Evolutionary conservation across 2,329 filamentous ascomycete species (phyloP), one percentile per base, ranked within the genome.

Genomic region (Talaromyces marneffei): DNA sequence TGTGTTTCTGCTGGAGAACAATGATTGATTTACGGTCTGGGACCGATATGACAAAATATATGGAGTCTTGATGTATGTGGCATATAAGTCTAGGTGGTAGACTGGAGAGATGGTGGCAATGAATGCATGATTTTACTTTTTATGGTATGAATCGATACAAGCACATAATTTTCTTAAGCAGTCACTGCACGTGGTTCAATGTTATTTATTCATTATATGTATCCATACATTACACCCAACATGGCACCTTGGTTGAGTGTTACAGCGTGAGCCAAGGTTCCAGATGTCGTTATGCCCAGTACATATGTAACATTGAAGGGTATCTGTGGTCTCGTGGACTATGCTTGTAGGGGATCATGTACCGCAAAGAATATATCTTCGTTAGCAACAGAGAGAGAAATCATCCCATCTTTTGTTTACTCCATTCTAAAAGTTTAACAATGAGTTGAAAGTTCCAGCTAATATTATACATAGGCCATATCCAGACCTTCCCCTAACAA

Each of bases 31-130:
- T 37, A 39, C 18, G 59, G 65, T 67, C 66, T 68, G 70, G 64
- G 66, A 72, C 66, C 67, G 8, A 25, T 66, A 72, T 70, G 68
- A 73, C 64, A 68, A 66, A 66, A 72, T 69, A 52, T 23, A 40
- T 53, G 40, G 20, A 27, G 40, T 52, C 37, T 40, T 50, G 16
- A 52, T 59, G 33, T 52, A 52, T 59, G 33, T 59, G 42, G 20
- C 44, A 57, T 31, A 46, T 27, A 46, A 14, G 39, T 52, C 23
- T 50, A 50, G 18, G 55, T 35, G 35, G 48, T 58, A 44, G 31
- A 58, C 31, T 7, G 55, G 27, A 48, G 27, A 46, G 25, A 23
- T 27, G 37, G 27, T 48, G 20, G 29, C 4, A 25, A 44, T 44
- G 20, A 50, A 50, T 44, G 52, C 52, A 39, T 40, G 20, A 55